Conservation (phyloP, 2,329 filamentous ascomycete species). For the Colletotrichum orbiculare region DNA sequence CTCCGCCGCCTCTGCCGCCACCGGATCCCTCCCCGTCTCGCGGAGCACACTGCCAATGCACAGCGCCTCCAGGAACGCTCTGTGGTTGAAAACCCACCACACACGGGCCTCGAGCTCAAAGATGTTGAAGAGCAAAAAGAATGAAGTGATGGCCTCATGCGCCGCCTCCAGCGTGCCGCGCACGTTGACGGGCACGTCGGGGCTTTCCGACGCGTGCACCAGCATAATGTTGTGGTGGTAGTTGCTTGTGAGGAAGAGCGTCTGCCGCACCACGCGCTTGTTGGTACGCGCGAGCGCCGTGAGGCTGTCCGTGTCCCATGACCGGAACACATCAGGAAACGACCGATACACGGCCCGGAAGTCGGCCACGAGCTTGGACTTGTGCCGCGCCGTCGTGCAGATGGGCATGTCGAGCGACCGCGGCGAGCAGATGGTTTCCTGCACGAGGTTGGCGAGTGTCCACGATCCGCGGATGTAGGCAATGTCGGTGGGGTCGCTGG, state of each 20-base stretch:
- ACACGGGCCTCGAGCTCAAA: constrained; percentile 79
- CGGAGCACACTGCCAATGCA: constrained; percentile 72
- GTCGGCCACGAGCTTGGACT: constrained; percentile 75
- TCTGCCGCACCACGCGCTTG: constrained; percentile 77
- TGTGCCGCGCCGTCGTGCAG: constrained; percentile 74
- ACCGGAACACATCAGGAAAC: constrained; percentile 77
- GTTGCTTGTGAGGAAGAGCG: constrained; percentile 82
- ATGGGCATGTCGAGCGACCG: constrained; percentile 80
- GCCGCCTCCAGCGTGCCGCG: constrained; percentile 79
- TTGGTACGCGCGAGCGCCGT: constrained; percentile 66
- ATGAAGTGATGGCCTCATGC: constrained; percentile 78
- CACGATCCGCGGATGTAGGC: constrained; percentile 81
- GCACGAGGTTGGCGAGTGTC: constrained; percentile 82
- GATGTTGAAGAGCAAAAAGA: constrained; percentile 77
- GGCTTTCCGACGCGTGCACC: constrained; percentile 76
- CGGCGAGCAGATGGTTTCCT: constrained; percentile 80
- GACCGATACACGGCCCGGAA: constrained; percentile 79
- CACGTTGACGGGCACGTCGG: constrained; percentile 72
- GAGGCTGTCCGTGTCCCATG: constrained; percentile 72
- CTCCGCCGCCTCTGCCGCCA: constrained; percentile 56
- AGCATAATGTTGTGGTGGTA: constrained; percentile 88
- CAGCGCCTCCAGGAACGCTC: constrained; percentile 80
- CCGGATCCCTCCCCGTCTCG: constrained; percentile 60
- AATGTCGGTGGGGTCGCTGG: constrained; percentile 72
- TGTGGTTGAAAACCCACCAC: constrained; percentile 88